Conservation (phyloP, 2,329 filamentous ascomycete genomes). For the Sporothrix curviconia region DNA sequence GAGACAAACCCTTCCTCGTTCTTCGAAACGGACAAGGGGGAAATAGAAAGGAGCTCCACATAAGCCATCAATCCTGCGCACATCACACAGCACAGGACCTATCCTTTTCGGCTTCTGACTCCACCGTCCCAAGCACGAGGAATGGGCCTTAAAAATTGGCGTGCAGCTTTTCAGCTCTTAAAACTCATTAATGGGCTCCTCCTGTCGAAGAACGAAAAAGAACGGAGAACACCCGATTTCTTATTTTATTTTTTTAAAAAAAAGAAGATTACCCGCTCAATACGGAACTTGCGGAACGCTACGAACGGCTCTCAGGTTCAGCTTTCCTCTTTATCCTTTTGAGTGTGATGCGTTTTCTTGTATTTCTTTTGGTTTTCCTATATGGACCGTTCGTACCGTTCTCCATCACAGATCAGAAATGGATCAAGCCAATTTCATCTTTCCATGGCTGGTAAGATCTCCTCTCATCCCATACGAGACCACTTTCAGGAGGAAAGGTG, state of each 20-base stretch:
- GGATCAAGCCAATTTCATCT: background rate
- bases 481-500: background rate
- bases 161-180: background rate
- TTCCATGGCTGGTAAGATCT: background rate
- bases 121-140: slow-evolving; percentile 3
- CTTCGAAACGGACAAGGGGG: background rate
- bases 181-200: background rate
- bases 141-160: background rate
- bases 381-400: no score
- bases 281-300: background rate
- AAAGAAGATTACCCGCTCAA: background rate
- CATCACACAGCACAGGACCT: background rate
- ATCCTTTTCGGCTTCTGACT: background rate
- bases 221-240: background rate
- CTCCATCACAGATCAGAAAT: background rate
- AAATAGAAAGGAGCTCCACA: background rate
- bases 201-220: background rate
- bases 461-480: background rate
- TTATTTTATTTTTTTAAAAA: background rate
- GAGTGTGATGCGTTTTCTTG: no score
- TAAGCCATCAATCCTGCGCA: background rate
- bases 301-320: background rate
- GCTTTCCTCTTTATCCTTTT: no score
- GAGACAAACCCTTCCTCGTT: background rate
- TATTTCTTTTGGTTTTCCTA: background rate